Evolutionary conservation across 106 monocot species (phyloP), one percentile per base, ranked within the genome.

Genomic region (Ottelia alismoides): DNA sequence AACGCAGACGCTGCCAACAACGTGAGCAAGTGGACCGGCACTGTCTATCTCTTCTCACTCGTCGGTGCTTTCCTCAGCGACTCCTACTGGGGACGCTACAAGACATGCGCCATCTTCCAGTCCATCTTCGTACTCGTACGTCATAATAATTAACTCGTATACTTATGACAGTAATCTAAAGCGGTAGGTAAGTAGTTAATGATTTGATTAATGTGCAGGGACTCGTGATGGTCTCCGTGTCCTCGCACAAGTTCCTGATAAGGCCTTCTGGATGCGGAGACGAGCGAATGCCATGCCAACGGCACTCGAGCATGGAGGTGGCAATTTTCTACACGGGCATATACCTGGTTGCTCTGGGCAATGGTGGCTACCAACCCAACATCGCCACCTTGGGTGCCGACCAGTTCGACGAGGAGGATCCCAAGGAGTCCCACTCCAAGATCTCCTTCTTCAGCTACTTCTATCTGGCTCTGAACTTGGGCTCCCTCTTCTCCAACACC

Each of bases 71-170:
- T 93, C 63, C 75, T 93, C 49, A 88, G 88, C 22, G 93, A 93
- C 73, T 88, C 93, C 6, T 88, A 84, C 59, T 93, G 93, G 93
- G 93, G 93, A 5, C 63, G 93, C 57, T 93, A 88, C 73, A 88
- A 84, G 63, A 84, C 84, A 3, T 93, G 88, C 22, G 84, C 68
- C 25, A 29, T 93, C 47, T 93, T 93, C 69, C 93, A 93, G 65
- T 25, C 65, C 72, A 80, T 93, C 30, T 88, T 93, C 53, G 87
- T 93, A 7, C 12, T 81, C 19, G 92, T 92, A 75, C 87, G 85
- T 60, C 4, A 2, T 35, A 26, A 63, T 30, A 20, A 45, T 9
- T 16, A 30, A 49, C 22, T 31, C 19, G 14, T 20, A 16, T 52
- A 1, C 31, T n/a, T n/a, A n/a, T n/a, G n/a, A n/a, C n/a, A n/a